These are phyloP conservation scores for Macrotyloma uniflorum DNA, from an alignment of 306 rosid species.

Conservation along the genomic window DNA sequence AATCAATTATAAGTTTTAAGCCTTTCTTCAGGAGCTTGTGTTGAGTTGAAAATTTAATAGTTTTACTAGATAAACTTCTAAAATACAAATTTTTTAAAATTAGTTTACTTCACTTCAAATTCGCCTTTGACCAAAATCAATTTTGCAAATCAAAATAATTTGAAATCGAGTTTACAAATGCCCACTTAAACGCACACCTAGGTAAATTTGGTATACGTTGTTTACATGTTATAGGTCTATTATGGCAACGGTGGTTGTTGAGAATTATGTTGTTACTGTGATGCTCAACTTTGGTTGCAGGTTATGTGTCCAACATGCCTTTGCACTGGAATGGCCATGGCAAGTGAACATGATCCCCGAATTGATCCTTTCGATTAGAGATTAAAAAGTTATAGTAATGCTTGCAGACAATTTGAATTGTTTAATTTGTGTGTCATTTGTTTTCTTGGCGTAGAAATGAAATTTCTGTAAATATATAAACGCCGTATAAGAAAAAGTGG, in stretches of 20 bases:
- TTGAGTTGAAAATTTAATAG: neutral
- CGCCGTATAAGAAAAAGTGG: neutral
- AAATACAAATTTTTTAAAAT: neutral
- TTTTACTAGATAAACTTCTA: neutral
- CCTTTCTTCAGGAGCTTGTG: neutral
- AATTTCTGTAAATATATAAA: constrained; percentile 45
- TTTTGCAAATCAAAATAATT: neutral
- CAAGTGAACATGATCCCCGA: constrained; percentile 95
- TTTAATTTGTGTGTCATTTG: neutral
- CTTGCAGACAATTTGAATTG: constrained; percentile 13
- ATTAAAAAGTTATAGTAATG: neutral
- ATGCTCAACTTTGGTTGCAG: constrained; percentile 48
- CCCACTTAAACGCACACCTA: neutral
- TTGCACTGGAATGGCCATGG: constrained; percentile 99
- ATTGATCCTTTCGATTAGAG: constrained; percentile 91
- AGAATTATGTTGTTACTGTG: constrained; percentile 1
- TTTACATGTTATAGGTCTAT: neutral
- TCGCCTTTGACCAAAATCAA: neutral
- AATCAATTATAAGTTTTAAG: neutral
- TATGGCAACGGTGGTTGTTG: neutral
- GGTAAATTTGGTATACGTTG: neutral
- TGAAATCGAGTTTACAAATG: neutral
- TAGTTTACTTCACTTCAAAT: neutral
- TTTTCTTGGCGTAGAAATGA: constrained; percentile 20
- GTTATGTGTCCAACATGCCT: constrained; percentile 99